Evolutionary conservation across 2,329 filamentous ascomycete species (phyloP), one percentile per base, ranked within the genome.

Genomic region (Colletotrichum trifolii): DNA sequence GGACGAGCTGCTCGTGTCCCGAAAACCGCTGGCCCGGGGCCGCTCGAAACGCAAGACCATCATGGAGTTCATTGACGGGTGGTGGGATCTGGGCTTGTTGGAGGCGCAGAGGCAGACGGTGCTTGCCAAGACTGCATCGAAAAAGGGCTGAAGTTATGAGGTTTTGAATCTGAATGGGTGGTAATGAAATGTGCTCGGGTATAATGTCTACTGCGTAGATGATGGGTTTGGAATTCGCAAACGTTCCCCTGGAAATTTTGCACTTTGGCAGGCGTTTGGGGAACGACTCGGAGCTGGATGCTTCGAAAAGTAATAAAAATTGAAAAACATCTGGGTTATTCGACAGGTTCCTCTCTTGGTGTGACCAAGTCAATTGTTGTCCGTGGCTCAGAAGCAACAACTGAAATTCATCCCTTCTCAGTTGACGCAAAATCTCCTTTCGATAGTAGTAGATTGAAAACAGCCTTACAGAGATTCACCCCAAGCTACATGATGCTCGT

Each of bases 1-100:
- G 67, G 59, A 42, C 45, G 48, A 34, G 46, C 52, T 34, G 9
- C 48, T 12, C 6, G 35, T 60, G 7, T 10, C 34, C 6, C 48
- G 67, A 35, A 59, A 55, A 33, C 38, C 42, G 3, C 52, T 64
- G 5, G 58, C 39, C 6, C 45, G 64, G 4, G 70, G 66, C 2
- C 77, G 74, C 58, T 76, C 77, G 36, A 79, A 76, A 69, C 77
- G 82, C 8, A 83, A 75, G 75, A 85, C 83, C 1, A 73, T 86
- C 25, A 74, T 84, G 66, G 76, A 81, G 43, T 74, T 79, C 17
- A 76, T 86, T 35, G 83, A 85, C 46, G 84, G 83, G 6, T 86
- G 83, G 83, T 86, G 84, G 83, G 83, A 86, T 72, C 73, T 86
- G 59, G 81, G 78, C 4, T 71, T 86, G 59, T 68, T 85, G 58